Percentiles rank a stretch among this genome's conserved stretches.
phyloP scores from a whole-genome alignment of 805 yeast genomes.

The Ogataea polymorpha region DNA sequence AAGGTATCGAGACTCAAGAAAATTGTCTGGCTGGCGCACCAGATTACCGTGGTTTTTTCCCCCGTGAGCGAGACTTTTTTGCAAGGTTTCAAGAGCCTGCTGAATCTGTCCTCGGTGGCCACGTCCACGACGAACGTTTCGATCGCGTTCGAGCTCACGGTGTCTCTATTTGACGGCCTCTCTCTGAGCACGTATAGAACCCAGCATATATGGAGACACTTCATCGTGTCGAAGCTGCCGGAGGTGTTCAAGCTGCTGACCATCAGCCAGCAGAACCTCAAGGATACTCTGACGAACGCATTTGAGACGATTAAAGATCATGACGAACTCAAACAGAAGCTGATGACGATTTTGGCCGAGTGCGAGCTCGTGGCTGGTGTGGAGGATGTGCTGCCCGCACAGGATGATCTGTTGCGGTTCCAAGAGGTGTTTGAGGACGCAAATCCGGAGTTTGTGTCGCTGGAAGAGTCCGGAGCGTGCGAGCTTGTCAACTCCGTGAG shows the following conservation, averaged over 20 bases:
- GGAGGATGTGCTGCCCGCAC: slow-evolving; percentile 7
- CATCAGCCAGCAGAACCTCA: slow-evolving; percentile 30
- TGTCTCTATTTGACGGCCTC: slow-evolving; percentile 28
- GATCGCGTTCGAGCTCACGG: slow-evolving; percentile 28
- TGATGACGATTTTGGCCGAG: slow-evolving; percentile 20
- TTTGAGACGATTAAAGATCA: slow-evolving; percentile 18
- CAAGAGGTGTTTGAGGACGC: slow-evolving; percentile 32
- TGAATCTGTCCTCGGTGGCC: slow-evolving; percentile 29
- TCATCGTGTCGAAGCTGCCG: slow-evolving; percentile 28
- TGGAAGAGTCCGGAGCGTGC: slow-evolving; percentile 52
- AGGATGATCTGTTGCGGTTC: slow-evolving; percentile 10
- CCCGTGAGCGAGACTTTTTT: slow-evolving; percentile 25
- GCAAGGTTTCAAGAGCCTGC: slow-evolving; percentile 25
- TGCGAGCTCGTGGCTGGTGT: slow-evolving; percentile 22
- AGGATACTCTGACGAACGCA: slow-evolving; percentile 20
- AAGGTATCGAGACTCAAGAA: slow-evolving; percentile 28
- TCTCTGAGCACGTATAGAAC: slow-evolving; percentile 19
- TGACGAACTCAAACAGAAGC: slow-evolving; percentile 14
- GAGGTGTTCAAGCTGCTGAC: slow-evolving; percentile 24
- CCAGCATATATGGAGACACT: slow-evolving; percentile 26
- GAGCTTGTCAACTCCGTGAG: slow-evolving; percentile 47
- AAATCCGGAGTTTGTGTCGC: slow-evolving; percentile 46
- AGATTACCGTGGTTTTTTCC: slow-evolving; percentile 24
- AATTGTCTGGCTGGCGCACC: slow-evolving; percentile 32
- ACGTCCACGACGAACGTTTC: slow-evolving; percentile 31